These are phyloP conservation scores for Entomortierella beljakovae DNA, from an alignment of 192 early-diverging fungal species.

Conservation along the genomic window DNA sequence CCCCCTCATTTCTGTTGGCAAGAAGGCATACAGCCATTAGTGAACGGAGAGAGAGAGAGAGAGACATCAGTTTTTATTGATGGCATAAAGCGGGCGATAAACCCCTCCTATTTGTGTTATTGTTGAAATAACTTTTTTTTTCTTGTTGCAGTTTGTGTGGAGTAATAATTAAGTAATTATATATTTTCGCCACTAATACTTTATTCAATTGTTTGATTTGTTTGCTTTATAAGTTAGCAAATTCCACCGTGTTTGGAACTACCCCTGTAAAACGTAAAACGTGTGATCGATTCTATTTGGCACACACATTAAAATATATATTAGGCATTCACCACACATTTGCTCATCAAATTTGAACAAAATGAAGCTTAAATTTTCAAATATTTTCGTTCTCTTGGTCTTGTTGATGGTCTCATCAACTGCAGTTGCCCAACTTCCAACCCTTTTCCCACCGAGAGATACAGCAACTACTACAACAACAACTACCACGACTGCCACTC, in stretches of 20 bases:
- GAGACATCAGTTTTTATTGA: no score
- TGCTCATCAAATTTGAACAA: neutral
- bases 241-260: neutral
- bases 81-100: no score
- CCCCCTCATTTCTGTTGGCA: no score
- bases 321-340: no score
- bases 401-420: slow-evolving; percentile 16
- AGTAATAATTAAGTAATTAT: no score
- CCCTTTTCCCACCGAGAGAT: neutral
- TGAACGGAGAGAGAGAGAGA: no score
- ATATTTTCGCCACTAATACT: neutral
- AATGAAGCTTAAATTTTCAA: slow-evolving; percentile 10
- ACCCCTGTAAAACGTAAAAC: neutral
- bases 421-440: neutral
- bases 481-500: neutral
- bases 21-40: no score
- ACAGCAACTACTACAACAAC: neutral
- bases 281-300: neutral
- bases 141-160: no score
- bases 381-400: slow-evolving; percentile 4
- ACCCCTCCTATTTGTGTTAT: no score
- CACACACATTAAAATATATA: no score
- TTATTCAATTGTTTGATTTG: slow-evolving; percentile 1
- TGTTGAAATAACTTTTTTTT: no score
- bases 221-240: neutral